Evolutionary conservation across 2,329 filamentous ascomycete species (phyloP).

Genomic region (Epichloe sibirici): DNA sequence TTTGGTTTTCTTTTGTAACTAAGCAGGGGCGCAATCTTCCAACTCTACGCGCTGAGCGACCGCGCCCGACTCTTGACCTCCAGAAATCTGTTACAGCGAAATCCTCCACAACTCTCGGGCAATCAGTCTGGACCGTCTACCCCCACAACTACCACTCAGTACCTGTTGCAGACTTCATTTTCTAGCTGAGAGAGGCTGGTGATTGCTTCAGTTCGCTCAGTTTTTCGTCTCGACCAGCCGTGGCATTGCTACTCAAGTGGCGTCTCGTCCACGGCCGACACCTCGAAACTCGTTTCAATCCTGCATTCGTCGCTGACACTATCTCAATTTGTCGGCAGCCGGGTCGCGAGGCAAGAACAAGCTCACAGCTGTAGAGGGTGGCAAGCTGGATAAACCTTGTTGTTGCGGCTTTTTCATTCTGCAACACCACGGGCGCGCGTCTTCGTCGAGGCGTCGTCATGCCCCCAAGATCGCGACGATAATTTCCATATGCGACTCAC

Average conservation of each 20-base stretch:
- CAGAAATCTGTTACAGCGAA: conserved; percentile 14
- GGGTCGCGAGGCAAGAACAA: conserved; percentile 1
- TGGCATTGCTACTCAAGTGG: conserved; percentile 2
- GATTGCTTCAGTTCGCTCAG: background rate
- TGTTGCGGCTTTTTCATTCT: conserved; percentile 1
- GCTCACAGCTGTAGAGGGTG: background rate
- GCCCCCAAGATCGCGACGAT: conserved; percentile 41
- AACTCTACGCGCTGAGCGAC: conserved; percentile 14
- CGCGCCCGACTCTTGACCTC: conserved; percentile 9
- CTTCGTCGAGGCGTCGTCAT: conserved; percentile 41
- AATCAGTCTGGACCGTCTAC: conserved; percentile 15
- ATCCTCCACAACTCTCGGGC: conserved; percentile 21
- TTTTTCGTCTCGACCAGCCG: conserved; percentile 4
- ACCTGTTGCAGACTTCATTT: conserved; percentile 10
- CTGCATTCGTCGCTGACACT: background rate
- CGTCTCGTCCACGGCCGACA: background rate
- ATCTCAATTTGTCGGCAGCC: background rate
- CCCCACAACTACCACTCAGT: conserved; percentile 12
- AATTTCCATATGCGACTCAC: conserved; percentile 28
- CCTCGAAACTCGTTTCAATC: background rate
- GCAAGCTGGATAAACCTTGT: background rate
- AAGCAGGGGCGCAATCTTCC: conserved; percentile 6
- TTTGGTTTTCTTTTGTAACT: conserved; percentile 8
- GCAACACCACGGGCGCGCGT: conserved; percentile 23
- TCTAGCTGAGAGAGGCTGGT: conserved; percentile 6